A percentile compares a stretch with the other conserved stretches of the same genome.
phyloP scores from a whole-genome alignment of 805 yeast species.

The Hanseniaspora nectarophila region DNA sequence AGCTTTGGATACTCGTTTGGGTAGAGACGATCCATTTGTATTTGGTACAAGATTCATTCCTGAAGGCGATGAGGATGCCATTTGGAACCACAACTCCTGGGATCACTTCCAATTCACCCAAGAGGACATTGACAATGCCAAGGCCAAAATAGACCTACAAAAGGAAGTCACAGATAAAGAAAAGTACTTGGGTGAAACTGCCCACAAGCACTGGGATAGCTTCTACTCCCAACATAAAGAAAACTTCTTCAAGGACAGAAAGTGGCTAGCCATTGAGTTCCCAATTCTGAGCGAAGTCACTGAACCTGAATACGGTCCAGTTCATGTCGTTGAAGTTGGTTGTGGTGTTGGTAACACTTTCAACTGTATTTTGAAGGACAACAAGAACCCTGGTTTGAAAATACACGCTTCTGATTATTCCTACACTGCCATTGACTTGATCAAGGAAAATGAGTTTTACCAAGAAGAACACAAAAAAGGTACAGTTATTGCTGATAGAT shows the following conservation, averaged over 20 bases:
- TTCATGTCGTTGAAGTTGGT: constrained; percentile 77
- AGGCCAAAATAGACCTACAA: constrained; percentile 62
- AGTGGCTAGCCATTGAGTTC: constrained; percentile 91
- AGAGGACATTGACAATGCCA: constrained; percentile 67
- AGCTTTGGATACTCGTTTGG: constrained; percentile 38
- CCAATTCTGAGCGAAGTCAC: constrained; percentile 76
- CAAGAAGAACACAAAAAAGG: constrained; percentile 6
- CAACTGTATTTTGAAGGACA: constrained; percentile 76
- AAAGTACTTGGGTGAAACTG: constrained; percentile 59
- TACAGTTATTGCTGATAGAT: constrained; percentile 69
- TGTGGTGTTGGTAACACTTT: constrained; percentile 98
- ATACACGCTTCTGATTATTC: constrained; percentile 85
- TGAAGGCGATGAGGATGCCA: constrained; percentile 53
- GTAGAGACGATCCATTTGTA: constrained; percentile 79
- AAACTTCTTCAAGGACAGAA: constrained; percentile 91
- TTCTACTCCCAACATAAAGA: constrained; percentile 84
- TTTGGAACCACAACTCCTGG: constrained; percentile 85
- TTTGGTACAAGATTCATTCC: constrained; percentile 73
- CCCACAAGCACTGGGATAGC: constrained; percentile 90
- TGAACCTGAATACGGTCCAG: constrained; percentile 54
- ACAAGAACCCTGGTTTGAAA: constrained; percentile 62
- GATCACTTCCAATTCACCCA: constrained; percentile 98
- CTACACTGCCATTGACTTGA: constrained; percentile 78
- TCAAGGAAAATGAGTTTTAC: constrained; percentile 29
- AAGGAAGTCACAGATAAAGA: constrained; percentile 85